Conservation (phyloP, 805 yeast genomes). For the Candida tallmaniae region DNA sequence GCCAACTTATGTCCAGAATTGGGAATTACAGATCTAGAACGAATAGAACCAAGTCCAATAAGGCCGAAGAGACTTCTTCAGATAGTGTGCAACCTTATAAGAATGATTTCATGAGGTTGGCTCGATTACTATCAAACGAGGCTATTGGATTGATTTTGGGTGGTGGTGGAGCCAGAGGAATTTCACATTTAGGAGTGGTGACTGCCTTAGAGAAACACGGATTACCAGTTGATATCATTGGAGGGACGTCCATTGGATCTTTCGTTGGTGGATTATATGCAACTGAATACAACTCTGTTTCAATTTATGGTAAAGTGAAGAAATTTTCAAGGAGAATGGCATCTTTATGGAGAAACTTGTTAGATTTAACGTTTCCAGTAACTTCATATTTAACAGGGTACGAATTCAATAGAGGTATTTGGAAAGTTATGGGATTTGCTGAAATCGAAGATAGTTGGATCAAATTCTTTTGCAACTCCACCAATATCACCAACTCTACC, state of each 20-base stretch:
- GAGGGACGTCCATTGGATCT: conserved; percentile 96
- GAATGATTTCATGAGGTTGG: conserved; percentile 84
- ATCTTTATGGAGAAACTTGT: conserved; percentile 76
- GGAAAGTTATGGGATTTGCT: conserved; percentile 90
- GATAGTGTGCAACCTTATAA: conserved; percentile 54
- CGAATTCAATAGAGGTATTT: conserved; percentile 94
- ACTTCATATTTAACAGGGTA: conserved; percentile 96
- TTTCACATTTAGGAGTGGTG: conserved; percentile 89
- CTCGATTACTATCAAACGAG: conserved; percentile 85
- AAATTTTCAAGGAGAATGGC: conserved; percentile 79
- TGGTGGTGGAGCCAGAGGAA: conserved; percentile 97
- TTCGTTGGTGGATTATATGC: conserved; percentile 96
- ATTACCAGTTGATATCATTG: conserved; percentile 88
- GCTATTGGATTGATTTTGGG: conserved; percentile 94
- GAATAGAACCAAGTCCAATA: conserved; percentile 20
- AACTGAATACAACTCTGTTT: conserved; percentile 83
- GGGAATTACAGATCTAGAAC: conserved; percentile 27
- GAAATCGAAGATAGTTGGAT: conserved; percentile 97
- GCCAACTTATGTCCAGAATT: conserved; percentile 26
- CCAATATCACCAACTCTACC: conserved; percentile 89
- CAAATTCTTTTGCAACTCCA: conserved; percentile 81
- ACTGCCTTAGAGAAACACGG: conserved; percentile 88
- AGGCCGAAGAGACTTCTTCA: conserved; percentile 15
- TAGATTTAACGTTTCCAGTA: conserved; percentile 88
- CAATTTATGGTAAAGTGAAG: conserved; percentile 86